Evolutionary conservation across 1,284 basidiomycete genomes (phyloP), one percentile per base, ranked within the genome.

Genomic region (Quambalaria eucalypti): DNA sequence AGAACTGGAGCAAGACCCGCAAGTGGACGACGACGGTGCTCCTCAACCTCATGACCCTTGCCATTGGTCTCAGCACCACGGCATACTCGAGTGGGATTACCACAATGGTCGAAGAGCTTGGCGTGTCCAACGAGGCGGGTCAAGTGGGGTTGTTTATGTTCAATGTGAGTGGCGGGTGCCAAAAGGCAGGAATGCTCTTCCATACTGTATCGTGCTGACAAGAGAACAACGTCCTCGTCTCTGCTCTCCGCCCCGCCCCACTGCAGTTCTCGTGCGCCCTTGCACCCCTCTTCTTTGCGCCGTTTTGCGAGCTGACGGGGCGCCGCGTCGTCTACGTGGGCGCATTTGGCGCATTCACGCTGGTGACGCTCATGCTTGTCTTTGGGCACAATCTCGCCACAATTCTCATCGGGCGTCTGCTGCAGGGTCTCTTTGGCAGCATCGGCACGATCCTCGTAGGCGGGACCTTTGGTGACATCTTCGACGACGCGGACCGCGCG

Each of bases 81-180:
- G 73, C 69, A 8, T 76, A 71, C 62, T 71, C 66, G 4, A 61
- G 55, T n/a, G 69, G 72, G 21, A 64, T 68, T 38, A 57, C 52
- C 29, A 59, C 57, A 26, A 75, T 76, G 73, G 52, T 65, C 4
- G 50, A 61, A 14, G 74, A 75, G 55, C 67, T 73, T n/a, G 64
- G 68, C 10, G 68, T 74, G 30, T 64, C 66, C 19, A 57, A 36
- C 38, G 73, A 69, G 28, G 65, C 65, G 16, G 73, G 73, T 1
- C 74, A 76, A 50, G 58, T 74, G 49, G 73, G 73, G 4, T 67
- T 74, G 68, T 64, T 70, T 56, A 58, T 64, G 30, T 66, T 72
- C 66, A 67, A 72, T 60, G 65, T 60, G 3, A 50, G 30, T n/a
- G n/a, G n/a, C n/a, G n/a, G n/a, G n/a, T n/a, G n/a, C n/a, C n/a